Base-by-base conservation (phyloP, 331 rosid genomes). In the Arachis monticola region DNA sequence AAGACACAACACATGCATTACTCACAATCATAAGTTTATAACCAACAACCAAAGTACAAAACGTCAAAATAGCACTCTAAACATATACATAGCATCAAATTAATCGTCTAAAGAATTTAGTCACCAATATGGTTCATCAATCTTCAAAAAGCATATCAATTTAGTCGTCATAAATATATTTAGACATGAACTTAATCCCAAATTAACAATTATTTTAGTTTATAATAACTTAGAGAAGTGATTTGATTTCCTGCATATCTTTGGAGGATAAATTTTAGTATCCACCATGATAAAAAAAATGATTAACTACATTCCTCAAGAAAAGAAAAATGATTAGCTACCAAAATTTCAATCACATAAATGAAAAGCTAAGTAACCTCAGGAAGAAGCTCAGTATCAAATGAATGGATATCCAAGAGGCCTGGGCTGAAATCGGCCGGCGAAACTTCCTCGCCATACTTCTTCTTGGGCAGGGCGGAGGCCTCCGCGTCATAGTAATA, bases 401-500 rank as follows among this genome's bases (percentile, higher is more conserved):
- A 80, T 0, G 98, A 87, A 80, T 92, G 98, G 79, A 92, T 87
- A 84, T 92, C 98, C 85, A 92, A 76, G 27, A 92, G 92, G 9
- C 98, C 98, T 11, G 98, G 98, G 77, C 98, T 92, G 77, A 85
- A 85, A 75, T 87, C 92, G 66, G 22, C 78, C 4, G 90, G 80
- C 12, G 86, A 88, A 67, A 82, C 88, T 57, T 85, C 91, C 42
- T 83, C 96, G 0, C 84, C 86, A 62, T 63, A 83, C 81, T 80
- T 90, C 79, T 79, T 84, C 47, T 76, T 72, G 0, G 88, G 93
- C 1, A 87, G 93, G 1, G 94, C 81, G 0, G 88, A 75, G 0
- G 87, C 85, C 78, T 92, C 97, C 84, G 72, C 57, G 64, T 67
- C 80, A 69, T 80, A 86, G 30, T 88, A 53, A 14, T 53, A 53